Percentiles rank a stretch among this genome's conserved stretches.
phyloP scores from a whole-genome alignment of 139 green algal species.

The Desmodesmus armatus region DNA sequence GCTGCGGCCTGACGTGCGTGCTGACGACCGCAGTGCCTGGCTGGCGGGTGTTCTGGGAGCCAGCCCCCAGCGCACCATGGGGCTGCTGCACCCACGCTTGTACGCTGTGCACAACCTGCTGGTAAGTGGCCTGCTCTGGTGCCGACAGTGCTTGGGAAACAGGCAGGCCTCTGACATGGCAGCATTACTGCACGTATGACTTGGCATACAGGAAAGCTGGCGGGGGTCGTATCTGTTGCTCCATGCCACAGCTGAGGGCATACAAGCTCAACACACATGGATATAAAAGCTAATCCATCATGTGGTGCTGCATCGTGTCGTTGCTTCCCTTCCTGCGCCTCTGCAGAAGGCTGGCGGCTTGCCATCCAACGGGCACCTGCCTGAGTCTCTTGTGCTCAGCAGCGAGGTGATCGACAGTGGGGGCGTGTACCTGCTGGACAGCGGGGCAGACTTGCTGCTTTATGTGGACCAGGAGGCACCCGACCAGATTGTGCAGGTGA shows the following conservation, averaged over 20 bases:
- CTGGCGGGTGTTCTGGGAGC: constrained; percentile 64
- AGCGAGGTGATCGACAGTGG: constrained; percentile 71
- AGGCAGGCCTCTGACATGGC: neutral
- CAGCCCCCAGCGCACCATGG: constrained; percentile 59
- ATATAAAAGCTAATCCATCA: too few species aligned
- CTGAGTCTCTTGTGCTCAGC: constrained; percentile 54
- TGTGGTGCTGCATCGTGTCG: neutral
- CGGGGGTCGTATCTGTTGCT: neutral
- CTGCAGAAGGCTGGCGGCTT: constrained; percentile 28
- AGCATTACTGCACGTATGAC: neutral
- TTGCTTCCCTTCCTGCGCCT: neutral
- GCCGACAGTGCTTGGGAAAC: too few species aligned
- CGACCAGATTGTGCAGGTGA: constrained; percentile 46
- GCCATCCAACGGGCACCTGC: constrained; percentile 16
- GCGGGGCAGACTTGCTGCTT: constrained; percentile 72
- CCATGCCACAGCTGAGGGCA: too few species aligned
- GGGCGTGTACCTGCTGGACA: constrained; percentile 89
- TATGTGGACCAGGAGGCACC: constrained; percentile 54
- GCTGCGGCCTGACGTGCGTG: constrained; percentile 67
- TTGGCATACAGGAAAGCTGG: neutral
- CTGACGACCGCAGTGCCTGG: constrained; percentile 33
- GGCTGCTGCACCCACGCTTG: constrained; percentile 77
- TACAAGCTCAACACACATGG: too few species aligned
- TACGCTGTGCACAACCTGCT: constrained; percentile 61
- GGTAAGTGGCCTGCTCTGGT: too few species aligned